Conservation (phyloP, 2,329 filamentous ascomycete species). For the Alternaria dauci region DNA sequence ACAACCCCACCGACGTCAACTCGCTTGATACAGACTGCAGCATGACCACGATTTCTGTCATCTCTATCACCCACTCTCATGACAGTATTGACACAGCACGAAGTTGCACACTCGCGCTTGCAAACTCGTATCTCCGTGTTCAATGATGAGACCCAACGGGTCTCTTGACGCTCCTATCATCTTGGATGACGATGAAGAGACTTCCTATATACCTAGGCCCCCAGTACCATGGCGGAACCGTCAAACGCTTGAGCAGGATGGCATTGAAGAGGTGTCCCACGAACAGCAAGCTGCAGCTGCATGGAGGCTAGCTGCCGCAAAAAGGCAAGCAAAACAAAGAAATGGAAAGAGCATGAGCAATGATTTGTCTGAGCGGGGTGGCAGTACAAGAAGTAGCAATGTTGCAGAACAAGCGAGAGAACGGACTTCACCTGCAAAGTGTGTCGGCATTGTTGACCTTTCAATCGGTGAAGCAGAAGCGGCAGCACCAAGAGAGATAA, state of each 20-base stretch:
- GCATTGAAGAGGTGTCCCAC: constrained; percentile 6
- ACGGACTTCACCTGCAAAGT: constrained; percentile 4
- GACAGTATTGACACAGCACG: not conserved
- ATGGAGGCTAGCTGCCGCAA: constrained; percentile 10
- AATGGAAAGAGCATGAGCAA: not conserved
- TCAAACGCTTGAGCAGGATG: constrained; percentile 14
- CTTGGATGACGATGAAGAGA: not conserved
- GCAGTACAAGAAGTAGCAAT: not conserved
- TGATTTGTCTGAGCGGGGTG: not conserved
- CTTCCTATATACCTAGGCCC: not conserved
- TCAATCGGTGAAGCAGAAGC: constrained; percentile 6
- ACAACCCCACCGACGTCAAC: not conserved
- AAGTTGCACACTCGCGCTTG: not conserved
- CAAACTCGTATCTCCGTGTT: not conserved
- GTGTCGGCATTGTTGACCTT: constrained; percentile 9
- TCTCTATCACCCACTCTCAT: not conserved
- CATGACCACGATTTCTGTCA: not conserved
- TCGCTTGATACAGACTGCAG: not conserved
- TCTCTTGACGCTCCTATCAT: constrained; percentile 14
- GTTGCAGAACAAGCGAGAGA: not conserved
- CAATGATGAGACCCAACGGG: constrained; percentile 11
- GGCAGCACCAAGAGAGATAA: not conserved
- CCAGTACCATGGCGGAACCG: not conserved
- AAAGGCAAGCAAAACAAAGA: constrained; percentile 3
- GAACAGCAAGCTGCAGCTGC: constrained; percentile 8